These are phyloP conservation scores for Ottelia alismoides DNA, from an alignment of 106 monocot species.

Conservation along the genomic window DNA sequence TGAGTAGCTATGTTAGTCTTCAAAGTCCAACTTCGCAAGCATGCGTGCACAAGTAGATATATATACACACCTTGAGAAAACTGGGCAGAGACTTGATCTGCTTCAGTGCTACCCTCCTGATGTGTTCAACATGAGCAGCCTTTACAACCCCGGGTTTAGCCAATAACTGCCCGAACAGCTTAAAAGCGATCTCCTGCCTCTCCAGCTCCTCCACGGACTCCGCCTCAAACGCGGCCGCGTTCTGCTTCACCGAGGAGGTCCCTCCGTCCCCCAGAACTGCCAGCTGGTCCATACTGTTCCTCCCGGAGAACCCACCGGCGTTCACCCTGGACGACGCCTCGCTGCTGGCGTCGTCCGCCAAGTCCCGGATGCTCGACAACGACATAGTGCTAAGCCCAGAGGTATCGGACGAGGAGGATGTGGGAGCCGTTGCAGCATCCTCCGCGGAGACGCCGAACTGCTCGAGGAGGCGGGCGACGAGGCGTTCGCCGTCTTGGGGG, in stretches of 20 bases:
- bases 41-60: too few species aligned
- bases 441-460: constrained; percentile 13
- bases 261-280: constrained; percentile 13
- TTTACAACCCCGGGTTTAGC: constrained; percentile 24
- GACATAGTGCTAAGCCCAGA: constrained; percentile 36
- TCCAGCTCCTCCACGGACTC: constrained; percentile 64
- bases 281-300: constrained; percentile 41
- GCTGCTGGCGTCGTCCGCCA: constrained; percentile 29
- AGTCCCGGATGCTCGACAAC: constrained; percentile 44
- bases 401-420: constrained; percentile 10
- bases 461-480: constrained; percentile 42
- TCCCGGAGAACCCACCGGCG: constrained; percentile 17
- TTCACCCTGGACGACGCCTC: constrained; percentile 28
- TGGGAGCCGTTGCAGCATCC: background rate
- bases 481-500: constrained; percentile 24
- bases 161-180: constrained; percentile 50
- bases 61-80: constrained; percentile 95
- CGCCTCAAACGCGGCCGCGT: constrained; percentile 36
- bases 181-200: constrained; percentile 68
- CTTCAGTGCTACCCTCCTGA: constrained; percentile 44
- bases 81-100: constrained; percentile 68
- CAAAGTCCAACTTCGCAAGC: too few species aligned
- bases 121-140: constrained; percentile 34
- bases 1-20: too few species aligned
- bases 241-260: constrained; percentile 13